Percentiles rank a stretch among this genome's conserved stretches.
phyloP scores from a whole-genome alignment of 345 rosid species.

The Arabis alpina region DNA sequence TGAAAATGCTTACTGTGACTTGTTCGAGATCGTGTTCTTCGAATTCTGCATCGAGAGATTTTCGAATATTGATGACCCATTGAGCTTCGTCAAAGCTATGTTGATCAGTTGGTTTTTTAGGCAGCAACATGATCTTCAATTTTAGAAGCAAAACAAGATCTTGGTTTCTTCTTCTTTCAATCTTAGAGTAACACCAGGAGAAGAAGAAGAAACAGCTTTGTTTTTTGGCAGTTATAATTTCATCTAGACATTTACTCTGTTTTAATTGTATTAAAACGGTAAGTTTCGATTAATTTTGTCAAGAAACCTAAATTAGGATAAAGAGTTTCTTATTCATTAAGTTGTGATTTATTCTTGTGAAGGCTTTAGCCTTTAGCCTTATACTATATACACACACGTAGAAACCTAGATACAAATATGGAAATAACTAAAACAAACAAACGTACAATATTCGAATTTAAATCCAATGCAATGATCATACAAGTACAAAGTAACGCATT shows the following conservation, averaged over 20 bases:
- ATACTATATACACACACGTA: too few species aligned
- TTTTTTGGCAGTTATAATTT: constrained; percentile 26
- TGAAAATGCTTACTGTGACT: constrained; percentile 59
- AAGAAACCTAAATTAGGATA: too few species aligned
- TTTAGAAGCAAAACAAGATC: constrained; percentile 2
- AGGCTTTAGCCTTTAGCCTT: too few species aligned
- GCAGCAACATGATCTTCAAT: constrained; percentile 15
- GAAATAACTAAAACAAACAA: too few species aligned
- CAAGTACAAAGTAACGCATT: too few species aligned
- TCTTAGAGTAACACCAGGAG: not conserved
- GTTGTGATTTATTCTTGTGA: too few species aligned
- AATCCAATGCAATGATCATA: too few species aligned
- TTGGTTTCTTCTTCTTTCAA: constrained; percentile 17
- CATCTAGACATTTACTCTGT: constrained; percentile 19
- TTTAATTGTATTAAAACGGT: constrained; percentile 6
- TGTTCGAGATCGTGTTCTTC: constrained; percentile 58
- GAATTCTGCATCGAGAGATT: constrained; percentile 59
- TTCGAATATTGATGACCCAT: constrained; percentile 65
- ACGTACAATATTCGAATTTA: too few species aligned
- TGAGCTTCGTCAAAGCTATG: constrained; percentile 59
- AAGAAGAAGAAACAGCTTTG: constrained; percentile 21
- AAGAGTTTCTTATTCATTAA: too few species aligned
- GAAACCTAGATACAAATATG: too few species aligned
- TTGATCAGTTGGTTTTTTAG: constrained; percentile 4
- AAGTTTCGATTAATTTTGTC: too few species aligned